phyloP scores from a whole-genome alignment of 768 basidiomycete species.

The Chalciporus pseudorubinellus region DNA sequence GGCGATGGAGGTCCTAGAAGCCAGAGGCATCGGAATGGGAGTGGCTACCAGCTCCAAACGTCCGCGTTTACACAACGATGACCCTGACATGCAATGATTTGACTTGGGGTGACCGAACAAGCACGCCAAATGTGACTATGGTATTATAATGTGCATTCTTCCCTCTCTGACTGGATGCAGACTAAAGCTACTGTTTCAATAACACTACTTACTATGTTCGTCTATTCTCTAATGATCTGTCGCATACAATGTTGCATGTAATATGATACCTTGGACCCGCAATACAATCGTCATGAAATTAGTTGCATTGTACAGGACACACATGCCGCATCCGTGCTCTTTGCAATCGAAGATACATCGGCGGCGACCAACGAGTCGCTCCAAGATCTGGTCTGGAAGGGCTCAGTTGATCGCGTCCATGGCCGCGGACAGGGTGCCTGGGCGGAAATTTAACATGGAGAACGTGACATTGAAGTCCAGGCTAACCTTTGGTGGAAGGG shows the following conservation, averaged over 20 bases:
- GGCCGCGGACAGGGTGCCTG: slow-evolving; percentile 26
- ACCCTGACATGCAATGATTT: slow-evolving; percentile 43
- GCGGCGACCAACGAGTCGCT: slow-evolving; percentile 2
- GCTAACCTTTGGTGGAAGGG: slow-evolving; percentile 21
- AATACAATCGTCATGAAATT: slow-evolving; percentile 15
- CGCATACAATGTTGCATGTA: slow-evolving; percentile 38
- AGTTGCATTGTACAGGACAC: neutral
- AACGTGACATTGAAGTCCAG: slow-evolving; percentile 13
- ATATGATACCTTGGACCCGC: slow-evolving; percentile 37
- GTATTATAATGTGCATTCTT: slow-evolving; percentile 31
- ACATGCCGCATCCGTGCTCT: slow-evolving; percentile 2
- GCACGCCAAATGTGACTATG: slow-evolving; percentile 15
- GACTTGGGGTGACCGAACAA: slow-evolving; percentile 11
- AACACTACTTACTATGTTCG: slow-evolving; percentile 32
- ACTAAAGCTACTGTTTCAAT: slow-evolving; percentile 29
- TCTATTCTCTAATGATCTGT: slow-evolving; percentile 33
- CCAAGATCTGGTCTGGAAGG: neutral
- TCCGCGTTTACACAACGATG: slow-evolving; percentile 52
- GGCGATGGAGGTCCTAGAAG: slow-evolving; percentile 78
- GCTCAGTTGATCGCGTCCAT: slow-evolving; percentile 5
- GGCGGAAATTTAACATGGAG: slow-evolving; percentile 25
- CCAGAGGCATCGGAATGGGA: slow-evolving; percentile 66
- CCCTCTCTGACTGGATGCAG: slow-evolving; percentile 24
- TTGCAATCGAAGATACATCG: slow-evolving; percentile 13
- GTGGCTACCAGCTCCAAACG: slow-evolving; percentile 36